Percentiles rank a stretch among this genome's conserved stretches.
phyloP scores from a whole-genome alignment of 2,329 filamentous ascomycete genomes.

The Penicillium sp. region DNA sequence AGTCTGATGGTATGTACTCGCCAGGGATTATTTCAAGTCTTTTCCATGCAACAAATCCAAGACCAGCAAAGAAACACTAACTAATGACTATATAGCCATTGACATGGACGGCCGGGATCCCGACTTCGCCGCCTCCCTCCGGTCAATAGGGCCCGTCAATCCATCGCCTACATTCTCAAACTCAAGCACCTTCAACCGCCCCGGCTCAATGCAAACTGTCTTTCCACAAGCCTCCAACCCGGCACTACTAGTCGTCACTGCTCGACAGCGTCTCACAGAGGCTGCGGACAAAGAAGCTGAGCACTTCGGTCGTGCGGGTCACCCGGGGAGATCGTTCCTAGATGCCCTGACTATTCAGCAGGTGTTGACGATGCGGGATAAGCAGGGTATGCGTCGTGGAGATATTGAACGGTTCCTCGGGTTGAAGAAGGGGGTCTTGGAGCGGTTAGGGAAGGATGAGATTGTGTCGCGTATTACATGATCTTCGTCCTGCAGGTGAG shows the following conservation, averaged over 20 bases:
- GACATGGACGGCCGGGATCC: slow-evolving; percentile 55
- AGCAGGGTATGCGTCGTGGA: slow-evolving; percentile 26
- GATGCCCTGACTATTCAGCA: slow-evolving; percentile 46
- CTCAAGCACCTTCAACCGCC: slow-evolving; percentile 43
- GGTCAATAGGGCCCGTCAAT: slow-evolving; percentile 51
- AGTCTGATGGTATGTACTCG: slow-evolving; percentile 27
- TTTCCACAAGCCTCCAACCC: slow-evolving; percentile 43
- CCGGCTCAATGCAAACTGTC: slow-evolving; percentile 28
- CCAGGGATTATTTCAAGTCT: not conserved
- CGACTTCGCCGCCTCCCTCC: slow-evolving; percentile 71
- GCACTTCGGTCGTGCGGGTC: slow-evolving; percentile 37
- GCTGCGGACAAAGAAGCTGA: slow-evolving; percentile 49
- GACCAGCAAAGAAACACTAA: not conserved
- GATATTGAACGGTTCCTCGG: slow-evolving; percentile 41
- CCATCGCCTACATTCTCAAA: slow-evolving; percentile 50
- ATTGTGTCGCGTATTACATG: slow-evolving; percentile 24
- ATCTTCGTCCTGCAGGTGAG: not conserved
- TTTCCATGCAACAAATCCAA: not conserved
- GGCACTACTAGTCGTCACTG: slow-evolving; percentile 46
- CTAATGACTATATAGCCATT: slow-evolving; percentile 37
- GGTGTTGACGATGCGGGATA: slow-evolving; percentile 42
- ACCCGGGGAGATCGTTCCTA: slow-evolving; percentile 39
- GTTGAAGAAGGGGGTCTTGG: slow-evolving; percentile 39
- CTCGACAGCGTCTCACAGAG: slow-evolving; percentile 44
- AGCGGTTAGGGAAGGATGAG: slow-evolving; percentile 30